phyloP scores from a whole-genome alignment of 2,329 filamentous ascomycete species.

The Cytospora schulzeri region DNA sequence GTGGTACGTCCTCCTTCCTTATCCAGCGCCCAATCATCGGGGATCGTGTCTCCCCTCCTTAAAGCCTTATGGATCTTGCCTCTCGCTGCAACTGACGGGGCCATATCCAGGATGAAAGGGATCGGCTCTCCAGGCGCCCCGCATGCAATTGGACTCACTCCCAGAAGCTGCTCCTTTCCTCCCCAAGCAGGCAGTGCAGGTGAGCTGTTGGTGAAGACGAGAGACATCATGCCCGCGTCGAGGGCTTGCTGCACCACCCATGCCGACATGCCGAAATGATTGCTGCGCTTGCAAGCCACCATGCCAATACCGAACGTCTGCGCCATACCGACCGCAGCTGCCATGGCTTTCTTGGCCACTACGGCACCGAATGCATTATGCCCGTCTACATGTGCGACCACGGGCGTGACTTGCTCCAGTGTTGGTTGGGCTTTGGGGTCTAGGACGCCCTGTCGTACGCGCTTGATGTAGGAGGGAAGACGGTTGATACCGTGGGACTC shows the following conservation, averaged over 20 bases:
- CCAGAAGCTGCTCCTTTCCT: conserved; percentile 68
- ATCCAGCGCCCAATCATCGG: conserved; percentile 74
- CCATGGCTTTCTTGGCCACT: conserved; percentile 67
- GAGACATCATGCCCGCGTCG: conserved; percentile 69
- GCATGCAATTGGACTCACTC: conserved; percentile 73
- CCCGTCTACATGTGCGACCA: conserved; percentile 65
- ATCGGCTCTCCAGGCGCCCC: conserved; percentile 66
- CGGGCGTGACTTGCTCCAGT: conserved; percentile 66
- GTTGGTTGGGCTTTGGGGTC: conserved; percentile 61
- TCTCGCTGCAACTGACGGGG: conserved; percentile 68
- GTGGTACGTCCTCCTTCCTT: conserved; percentile 68
- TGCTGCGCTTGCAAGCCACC: conserved; percentile 73
- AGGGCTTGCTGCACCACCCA: conserved; percentile 80
- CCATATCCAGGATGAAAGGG: conserved; percentile 77
- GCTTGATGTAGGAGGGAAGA: conserved; percentile 75
- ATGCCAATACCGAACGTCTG: conserved; percentile 70
- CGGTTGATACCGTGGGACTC: conserved; percentile 80
- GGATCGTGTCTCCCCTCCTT: conserved; percentile 69
- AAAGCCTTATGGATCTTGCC: conserved; percentile 74
- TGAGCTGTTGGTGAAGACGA: conserved; percentile 72
- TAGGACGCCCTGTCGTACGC: conserved; percentile 70
- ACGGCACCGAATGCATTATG: conserved; percentile 77
- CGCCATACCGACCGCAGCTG: conserved; percentile 67
- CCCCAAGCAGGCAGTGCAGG: conserved; percentile 74
- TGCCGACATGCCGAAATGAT: conserved; percentile 83